A percentile compares a stretch with the other conserved stretches of the same genome.
phyloP scores from a whole-genome alignment of 805 yeast genomes.

The Diddensiella caesifluorescens region DNA sequence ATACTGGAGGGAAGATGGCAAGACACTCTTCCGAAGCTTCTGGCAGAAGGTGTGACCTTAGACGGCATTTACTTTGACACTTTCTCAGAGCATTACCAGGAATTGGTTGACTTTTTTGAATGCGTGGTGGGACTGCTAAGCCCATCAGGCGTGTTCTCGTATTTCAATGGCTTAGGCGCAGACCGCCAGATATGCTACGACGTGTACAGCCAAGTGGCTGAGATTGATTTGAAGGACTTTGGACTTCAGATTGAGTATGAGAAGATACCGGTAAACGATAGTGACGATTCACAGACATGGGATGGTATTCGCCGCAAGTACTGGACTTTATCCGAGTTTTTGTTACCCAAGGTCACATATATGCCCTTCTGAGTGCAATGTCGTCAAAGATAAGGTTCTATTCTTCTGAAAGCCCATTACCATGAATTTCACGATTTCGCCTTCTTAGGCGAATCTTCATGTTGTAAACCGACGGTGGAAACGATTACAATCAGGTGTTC shows the following conservation, averaged over 20 bases:
- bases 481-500: slow-evolving; percentile 1
- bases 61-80: slow-evolving; percentile 94
- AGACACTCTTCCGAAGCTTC: slow-evolving; percentile 60
- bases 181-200: slow-evolving; percentile 71
- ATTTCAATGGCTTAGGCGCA: slow-evolving; percentile 88
- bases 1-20: slow-evolving; percentile 92
- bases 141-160: slow-evolving; percentile 77
- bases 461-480: no score
- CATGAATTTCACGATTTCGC: no score
- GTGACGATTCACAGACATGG: slow-evolving; percentile 32
- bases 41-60: slow-evolving; percentile 64
- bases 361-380: neutral
- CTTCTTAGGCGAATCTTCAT: no score
- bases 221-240: slow-evolving; percentile 69
- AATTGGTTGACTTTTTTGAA: slow-evolving; percentile 83
- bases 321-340: slow-evolving; percentile 31
- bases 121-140: slow-evolving; percentile 72
- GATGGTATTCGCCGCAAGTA: slow-evolving; percentile 31
- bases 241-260: slow-evolving; percentile 64
- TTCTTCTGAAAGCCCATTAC: no score
- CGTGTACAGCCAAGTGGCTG: slow-evolving; percentile 79
- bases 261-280: slow-evolving; percentile 31
- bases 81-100: slow-evolving; percentile 84
- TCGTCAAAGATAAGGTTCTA: neutral
- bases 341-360: slow-evolving; percentile 27